These are phyloP conservation scores for Diaporthe amygdali DNA, from an alignment of 2,329 filamentous ascomycete genomes.

Conservation along the genomic window DNA sequence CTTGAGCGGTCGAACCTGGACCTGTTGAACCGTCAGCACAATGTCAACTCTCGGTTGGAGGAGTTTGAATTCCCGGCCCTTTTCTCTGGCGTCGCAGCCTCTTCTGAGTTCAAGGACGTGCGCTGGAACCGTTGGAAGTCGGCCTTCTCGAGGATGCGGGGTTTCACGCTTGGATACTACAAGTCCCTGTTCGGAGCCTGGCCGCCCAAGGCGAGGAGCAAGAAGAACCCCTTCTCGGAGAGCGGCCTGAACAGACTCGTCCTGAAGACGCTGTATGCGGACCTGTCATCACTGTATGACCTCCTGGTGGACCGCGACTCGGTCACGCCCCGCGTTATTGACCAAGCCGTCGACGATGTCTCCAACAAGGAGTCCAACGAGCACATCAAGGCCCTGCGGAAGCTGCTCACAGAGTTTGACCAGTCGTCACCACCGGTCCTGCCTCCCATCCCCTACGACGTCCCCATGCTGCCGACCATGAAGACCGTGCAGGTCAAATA, in stretches of 20 bases:
- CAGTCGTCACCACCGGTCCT: conserved; percentile 86
- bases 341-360: conserved; percentile 61
- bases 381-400: conserved; percentile 73
- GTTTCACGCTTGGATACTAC: conserved; percentile 73
- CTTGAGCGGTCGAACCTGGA: conserved; percentile 84
- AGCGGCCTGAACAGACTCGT: conserved; percentile 86
- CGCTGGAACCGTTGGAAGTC: conserved; percentile 85
- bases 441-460: conserved; percentile 89
- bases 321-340: conserved; percentile 79
- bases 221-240: conserved; percentile 89
- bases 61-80: conserved; percentile 91
- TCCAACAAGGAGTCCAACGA: conserved; percentile 54
- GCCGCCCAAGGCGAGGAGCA: conserved; percentile 90
- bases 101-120: conserved; percentile 78
- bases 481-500: conserved; percentile 69
- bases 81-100: conserved; percentile 87
- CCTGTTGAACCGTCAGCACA: conserved; percentile 73
- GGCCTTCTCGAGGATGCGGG: conserved; percentile 76
- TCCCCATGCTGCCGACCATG: conserved; percentile 78
- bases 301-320: conserved; percentile 80
- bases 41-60: conserved; percentile 74
- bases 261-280: conserved; percentile 80
- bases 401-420: conserved; percentile 86
- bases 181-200: conserved; percentile 69
- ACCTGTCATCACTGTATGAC: conserved; percentile 88